A percentile compares a stretch with the other conserved stretches of the same genome.
These are phyloP conservation scores for Cladophialophora yegresii DNA, from an alignment of 2,329 filamentous ascomycete species.

Conservation along the genomic window DNA sequence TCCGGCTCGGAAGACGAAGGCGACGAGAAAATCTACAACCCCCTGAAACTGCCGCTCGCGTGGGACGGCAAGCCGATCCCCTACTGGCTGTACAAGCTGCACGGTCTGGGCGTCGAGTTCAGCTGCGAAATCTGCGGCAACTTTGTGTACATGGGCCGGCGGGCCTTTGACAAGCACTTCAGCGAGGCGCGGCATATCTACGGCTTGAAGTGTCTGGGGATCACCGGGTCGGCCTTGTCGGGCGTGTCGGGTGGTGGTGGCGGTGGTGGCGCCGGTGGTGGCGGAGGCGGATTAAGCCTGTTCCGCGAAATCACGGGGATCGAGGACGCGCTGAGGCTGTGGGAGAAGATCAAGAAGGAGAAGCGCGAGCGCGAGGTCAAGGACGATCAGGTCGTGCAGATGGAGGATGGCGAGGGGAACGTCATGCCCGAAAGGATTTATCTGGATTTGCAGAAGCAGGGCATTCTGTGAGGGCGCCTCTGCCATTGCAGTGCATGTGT, in stretches of 20 bases:
- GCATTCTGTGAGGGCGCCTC: conserved; percentile 64
- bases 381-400: conserved; percentile 70
- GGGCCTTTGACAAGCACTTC: conserved; percentile 98
- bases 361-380: conserved; percentile 71
- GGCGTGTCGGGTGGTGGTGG: conserved; percentile 16
- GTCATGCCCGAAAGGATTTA: conserved; percentile 99
- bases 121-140: conserved; percentile 96
- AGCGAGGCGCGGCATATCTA: conserved; percentile 92
- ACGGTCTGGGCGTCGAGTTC: conserved; percentile 92
- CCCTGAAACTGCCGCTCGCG: conserved; percentile 87
- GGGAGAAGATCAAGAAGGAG: conserved; percentile 87
- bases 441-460: conserved; percentile 89
- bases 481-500: not conserved
- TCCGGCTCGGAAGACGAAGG: conserved; percentile 71
- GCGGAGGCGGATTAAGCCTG: conserved; percentile 69
- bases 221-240: conserved; percentile 55
- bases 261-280: not conserved
- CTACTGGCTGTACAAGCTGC: conserved; percentile 97
- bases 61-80: conserved; percentile 99
- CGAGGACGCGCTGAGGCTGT: conserved; percentile 81
- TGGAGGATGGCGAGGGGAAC: conserved; percentile 97
- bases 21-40: conserved; percentile 93
- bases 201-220: conserved; percentile 88
- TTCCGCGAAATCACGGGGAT: conserved; percentile 95
- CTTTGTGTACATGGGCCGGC: conserved; percentile 96